These are phyloP conservation scores for Colletotrichum plurivorum DNA, from an alignment of 2,329 filamentous ascomycete genomes.

Conservation along the genomic window DNA sequence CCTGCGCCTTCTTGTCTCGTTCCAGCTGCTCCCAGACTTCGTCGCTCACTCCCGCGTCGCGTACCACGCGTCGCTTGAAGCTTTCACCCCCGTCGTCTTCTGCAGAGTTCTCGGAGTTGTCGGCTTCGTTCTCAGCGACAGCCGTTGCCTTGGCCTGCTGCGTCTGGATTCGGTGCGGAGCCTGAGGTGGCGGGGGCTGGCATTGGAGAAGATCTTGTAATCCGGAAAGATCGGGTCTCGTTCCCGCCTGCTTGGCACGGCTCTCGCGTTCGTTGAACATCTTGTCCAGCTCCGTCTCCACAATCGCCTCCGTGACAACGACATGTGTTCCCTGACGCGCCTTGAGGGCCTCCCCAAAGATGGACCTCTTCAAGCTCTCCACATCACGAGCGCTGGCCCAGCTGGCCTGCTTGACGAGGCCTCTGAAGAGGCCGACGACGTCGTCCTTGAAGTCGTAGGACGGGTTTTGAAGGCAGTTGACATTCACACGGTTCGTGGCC, in stretches of 20 bases:
- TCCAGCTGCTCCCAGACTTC: slow-evolving; percentile 72
- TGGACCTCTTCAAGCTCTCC: slow-evolving; percentile 63
- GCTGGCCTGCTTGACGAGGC: slow-evolving; percentile 57
- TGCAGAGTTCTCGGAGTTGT: neutral
- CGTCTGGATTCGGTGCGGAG: neutral
- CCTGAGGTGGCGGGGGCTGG: slow-evolving; percentile 14
- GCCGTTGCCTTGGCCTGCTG: neutral
- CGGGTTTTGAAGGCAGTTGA: slow-evolving; percentile 44
- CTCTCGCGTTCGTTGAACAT: slow-evolving; percentile 44
- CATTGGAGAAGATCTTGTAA: neutral
- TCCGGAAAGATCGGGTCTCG: neutral
- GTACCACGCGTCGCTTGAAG: slow-evolving; percentile 41
- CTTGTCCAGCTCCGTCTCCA: slow-evolving; percentile 41
- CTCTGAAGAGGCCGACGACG: slow-evolving; percentile 53
- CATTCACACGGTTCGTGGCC: slow-evolving; percentile 41
- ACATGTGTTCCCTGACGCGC: slow-evolving; percentile 13
- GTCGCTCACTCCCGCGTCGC: slow-evolving; percentile 73
- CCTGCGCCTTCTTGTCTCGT: slow-evolving; percentile 53
- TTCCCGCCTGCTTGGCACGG: neutral
- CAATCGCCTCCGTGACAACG: slow-evolving; percentile 38
- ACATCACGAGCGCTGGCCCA: slow-evolving; percentile 79
- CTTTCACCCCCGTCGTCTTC: slow-evolving; percentile 26
- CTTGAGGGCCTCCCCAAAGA: slow-evolving; percentile 60
- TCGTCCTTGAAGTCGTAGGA: slow-evolving; percentile 38
- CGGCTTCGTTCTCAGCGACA: slow-evolving; percentile 6